A percentile compares a stretch with the other conserved stretches of the same genome.
These are phyloP conservation scores for Adansonia grandidieri DNA, from an alignment of 441 rosid genomes.

Conservation along the genomic window DNA sequence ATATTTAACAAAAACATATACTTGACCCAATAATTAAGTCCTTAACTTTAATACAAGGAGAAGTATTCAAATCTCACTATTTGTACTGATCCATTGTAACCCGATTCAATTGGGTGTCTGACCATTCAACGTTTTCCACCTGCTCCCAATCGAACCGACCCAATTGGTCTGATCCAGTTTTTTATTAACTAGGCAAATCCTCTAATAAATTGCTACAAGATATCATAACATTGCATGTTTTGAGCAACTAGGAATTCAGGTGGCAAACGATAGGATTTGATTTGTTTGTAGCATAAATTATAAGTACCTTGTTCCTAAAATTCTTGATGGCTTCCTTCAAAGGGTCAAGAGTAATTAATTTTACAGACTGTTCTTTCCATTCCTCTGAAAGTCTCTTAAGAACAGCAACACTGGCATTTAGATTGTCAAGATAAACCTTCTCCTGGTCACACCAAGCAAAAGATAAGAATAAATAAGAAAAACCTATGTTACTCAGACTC, in stretches of 20 bases:
- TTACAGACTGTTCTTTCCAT: slow-evolving; percentile 59
- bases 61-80: too few relatives aligned
- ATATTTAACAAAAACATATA: too few relatives aligned
- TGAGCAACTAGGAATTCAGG: not conserved
- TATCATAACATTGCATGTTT: not conserved
- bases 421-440: slow-evolving; percentile 64
- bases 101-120: not conserved
- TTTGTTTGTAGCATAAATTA: not conserved
- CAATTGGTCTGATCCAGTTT: too few relatives aligned
- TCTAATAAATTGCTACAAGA: not conserved
- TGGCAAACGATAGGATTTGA: not conserved
- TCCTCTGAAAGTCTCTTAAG: slow-evolving; percentile 63
- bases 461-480: not conserved
- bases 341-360: slow-evolving; percentile 52
- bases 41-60: too few relatives aligned
- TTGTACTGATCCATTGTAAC: too few relatives aligned
- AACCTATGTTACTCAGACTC: not conserved
- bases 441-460: slow-evolving; percentile 47
- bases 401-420: slow-evolving; percentile 63
- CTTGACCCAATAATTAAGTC: too few relatives aligned
- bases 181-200: not conserved
- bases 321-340: slow-evolving; percentile 58
- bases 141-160: too few relatives aligned
- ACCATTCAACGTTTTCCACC: not conserved
- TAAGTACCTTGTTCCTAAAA: slow-evolving; percentile 70